Percentiles rank a stretch among this genome's conserved stretches.
phyloP scores from a whole-genome alignment of 495 filamentous ascomycete species.

The Aspergillus biplanus region DNA sequence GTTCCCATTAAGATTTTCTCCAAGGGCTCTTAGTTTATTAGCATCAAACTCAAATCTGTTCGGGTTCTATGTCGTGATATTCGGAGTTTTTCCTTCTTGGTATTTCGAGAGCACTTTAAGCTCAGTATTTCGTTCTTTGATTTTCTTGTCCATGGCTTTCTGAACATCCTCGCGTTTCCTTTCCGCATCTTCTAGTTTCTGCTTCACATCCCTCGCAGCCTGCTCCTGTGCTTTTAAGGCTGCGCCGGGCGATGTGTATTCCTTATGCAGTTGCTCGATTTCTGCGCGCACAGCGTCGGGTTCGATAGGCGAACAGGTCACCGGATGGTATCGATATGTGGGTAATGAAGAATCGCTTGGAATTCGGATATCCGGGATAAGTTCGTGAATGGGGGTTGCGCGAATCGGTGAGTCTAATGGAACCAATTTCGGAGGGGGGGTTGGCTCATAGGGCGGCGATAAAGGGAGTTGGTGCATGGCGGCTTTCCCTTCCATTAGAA shows the following conservation, averaged over 20 bases:
- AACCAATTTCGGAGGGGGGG: constrained; percentile 23
- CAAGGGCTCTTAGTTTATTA: too few relatives aligned
- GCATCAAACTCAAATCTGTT: neutral
- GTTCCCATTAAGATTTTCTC: too few relatives aligned
- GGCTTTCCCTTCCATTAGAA: neutral
- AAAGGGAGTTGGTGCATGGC: constrained; percentile 35
- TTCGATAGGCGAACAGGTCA: constrained; percentile 44
- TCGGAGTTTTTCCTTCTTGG: constrained; percentile 43
- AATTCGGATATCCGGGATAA: constrained; percentile 45
- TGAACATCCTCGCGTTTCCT: constrained; percentile 48
- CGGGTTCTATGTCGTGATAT: constrained; percentile 34
- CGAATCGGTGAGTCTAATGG: constrained; percentile 43
- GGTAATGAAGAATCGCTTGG: constrained; percentile 35
- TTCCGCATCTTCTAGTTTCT: constrained; percentile 43
- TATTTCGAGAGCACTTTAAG: constrained; percentile 51
- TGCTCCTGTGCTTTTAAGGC: constrained; percentile 47
- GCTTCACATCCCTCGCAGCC: constrained; percentile 43
- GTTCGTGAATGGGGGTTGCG: constrained; percentile 46
- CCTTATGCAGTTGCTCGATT: constrained; percentile 43
- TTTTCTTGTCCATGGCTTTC: constrained; percentile 49
- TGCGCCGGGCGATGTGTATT: constrained; percentile 41
- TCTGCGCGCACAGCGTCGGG: constrained; percentile 34
- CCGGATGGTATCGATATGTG: constrained; percentile 41
- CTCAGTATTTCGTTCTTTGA: constrained; percentile 49
- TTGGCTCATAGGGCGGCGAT: constrained; percentile 40